phyloP scores from a whole-genome alignment of 2,329 filamentous ascomycete genomes.

The Leptosphaerulina australis region DNA sequence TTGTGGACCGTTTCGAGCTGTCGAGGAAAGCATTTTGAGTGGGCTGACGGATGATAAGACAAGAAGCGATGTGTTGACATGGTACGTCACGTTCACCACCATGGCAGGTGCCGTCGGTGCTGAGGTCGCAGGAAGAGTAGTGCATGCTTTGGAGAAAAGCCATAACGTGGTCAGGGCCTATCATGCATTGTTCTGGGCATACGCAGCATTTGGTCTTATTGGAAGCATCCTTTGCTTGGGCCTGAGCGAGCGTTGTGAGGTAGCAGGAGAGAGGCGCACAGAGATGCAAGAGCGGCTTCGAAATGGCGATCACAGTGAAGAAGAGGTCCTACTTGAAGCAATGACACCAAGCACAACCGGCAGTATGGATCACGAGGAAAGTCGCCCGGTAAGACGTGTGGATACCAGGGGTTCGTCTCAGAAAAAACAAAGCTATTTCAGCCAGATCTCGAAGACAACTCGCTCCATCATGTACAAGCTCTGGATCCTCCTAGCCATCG shows the following conservation, averaged over 20 bases:
- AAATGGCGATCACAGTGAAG: conserved; percentile 29
- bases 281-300: conserved; percentile 35
- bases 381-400: conserved; percentile 18
- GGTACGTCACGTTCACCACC: conserved; percentile 49
- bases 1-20: conserved; percentile 44
- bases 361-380: conserved; percentile 35
- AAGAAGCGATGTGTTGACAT: conserved; percentile 47
- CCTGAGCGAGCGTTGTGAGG: conserved; percentile 51
- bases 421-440: conserved; percentile 50
- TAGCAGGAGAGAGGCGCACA: conserved; percentile 36
- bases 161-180: conserved; percentile 49
- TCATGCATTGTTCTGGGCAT: conserved; percentile 52
- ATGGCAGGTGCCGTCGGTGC: conserved; percentile 46
- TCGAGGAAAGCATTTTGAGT: conserved; percentile 47
- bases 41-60: conserved; percentile 45
- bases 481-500: conserved; percentile 68
- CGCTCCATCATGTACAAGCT: conserved; percentile 66
- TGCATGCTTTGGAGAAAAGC: conserved; percentile 47
- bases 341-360: conserved; percentile 43
- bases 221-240: conserved; percentile 49
- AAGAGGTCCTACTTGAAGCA: conserved; percentile 42
- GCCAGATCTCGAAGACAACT: conserved; percentile 63
- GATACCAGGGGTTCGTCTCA: conserved; percentile 24
- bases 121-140: conserved; percentile 48
- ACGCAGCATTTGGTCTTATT: conserved; percentile 50